These are phyloP conservation scores for Paecilomyces formosus DNA, from an alignment of 2,329 filamentous ascomycete species.

Conservation along the genomic window DNA sequence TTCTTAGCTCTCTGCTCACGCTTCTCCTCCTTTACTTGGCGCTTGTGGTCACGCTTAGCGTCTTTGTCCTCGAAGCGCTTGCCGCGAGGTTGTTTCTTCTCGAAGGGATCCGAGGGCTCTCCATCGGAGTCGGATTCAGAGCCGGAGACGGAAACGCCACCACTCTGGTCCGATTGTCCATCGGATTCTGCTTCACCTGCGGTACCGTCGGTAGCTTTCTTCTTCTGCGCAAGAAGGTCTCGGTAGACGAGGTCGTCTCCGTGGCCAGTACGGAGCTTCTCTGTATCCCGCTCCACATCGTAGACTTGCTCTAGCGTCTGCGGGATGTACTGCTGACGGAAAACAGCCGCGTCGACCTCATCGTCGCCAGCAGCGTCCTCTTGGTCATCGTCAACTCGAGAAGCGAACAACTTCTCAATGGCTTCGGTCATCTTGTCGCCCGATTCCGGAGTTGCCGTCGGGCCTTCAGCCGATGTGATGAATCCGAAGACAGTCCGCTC, in stretches of 20 bases:
- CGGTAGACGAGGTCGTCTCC: slow-evolving; percentile 76
- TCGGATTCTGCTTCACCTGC: slow-evolving; percentile 29
- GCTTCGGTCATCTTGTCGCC: slow-evolving; percentile 52
- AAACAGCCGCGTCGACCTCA: slow-evolving; percentile 83
- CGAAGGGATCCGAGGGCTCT: slow-evolving; percentile 42
- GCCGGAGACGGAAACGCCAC: slow-evolving; percentile 27
- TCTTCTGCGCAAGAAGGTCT: slow-evolving; percentile 68
- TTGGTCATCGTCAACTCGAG: slow-evolving; percentile 45
- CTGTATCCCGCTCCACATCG: slow-evolving; percentile 85
- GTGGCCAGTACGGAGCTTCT: slow-evolving; percentile 68
- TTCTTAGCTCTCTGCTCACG: slow-evolving; percentile 88
- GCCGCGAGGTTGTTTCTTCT: slow-evolving; percentile 64
- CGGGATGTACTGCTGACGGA: slow-evolving; percentile 92
- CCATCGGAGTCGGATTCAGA: slow-evolving; percentile 31
- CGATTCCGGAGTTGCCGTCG: slow-evolving; percentile 18
- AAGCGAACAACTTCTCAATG: slow-evolving; percentile 61
- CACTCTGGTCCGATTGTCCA: slow-evolving; percentile 28
- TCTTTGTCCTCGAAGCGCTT: slow-evolving; percentile 90
- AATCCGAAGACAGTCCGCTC: slow-evolving; percentile 81
- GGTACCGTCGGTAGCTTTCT: slow-evolving; percentile 22
- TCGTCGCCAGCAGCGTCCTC: slow-evolving; percentile 46
- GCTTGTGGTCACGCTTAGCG: slow-evolving; percentile 79
- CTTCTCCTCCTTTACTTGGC: slow-evolving; percentile 89
- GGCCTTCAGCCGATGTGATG: slow-evolving; percentile 57
- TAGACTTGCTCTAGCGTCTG: slow-evolving; percentile 95